Evolutionary conservation across 2,329 filamentous ascomycete species (phyloP), one percentile per base, ranked within the genome.

Genomic region (Fusarium sp.): DNA sequence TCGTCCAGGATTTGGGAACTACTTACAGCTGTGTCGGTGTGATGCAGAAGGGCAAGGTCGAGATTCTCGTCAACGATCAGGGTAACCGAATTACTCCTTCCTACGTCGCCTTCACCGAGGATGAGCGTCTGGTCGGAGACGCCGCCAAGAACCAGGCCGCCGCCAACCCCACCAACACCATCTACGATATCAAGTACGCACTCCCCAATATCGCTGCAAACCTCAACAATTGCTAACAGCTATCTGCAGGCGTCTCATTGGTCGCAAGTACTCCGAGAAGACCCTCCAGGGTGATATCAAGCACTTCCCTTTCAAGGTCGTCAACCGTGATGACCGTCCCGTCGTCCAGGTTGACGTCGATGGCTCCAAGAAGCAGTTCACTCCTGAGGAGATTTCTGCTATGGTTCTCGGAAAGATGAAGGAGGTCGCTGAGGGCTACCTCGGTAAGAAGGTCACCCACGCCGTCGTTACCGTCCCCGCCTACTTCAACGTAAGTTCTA

Each of bases 291-390:
- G 86, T 80, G 96, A 99, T 80, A 88, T 96, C 80, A 98, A 99
- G 92, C 93, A 98, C 87, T 98, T 97, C 89, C 95, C 96, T 78
- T 99, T 95, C 92, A 93, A 93, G 85, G 92, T 99, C 67, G 80
- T 93, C 78, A 88, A 92, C 87, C 94, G 96, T 87, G 89, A 92
- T 82, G 94, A 90, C 80, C 97, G 98, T 87, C 96, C 96, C 71
- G 84, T 90, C 73, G 90, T 99, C 79, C 87, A 92, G 80, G 92
- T 95, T 76, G 82, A 92, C 61, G 89, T 93, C 73, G 80, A 84
- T 79, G 88, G 89, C 60, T 75, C 85, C 68, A 81, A 88, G 75
- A 93, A 91, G 85, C 87, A 85, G 71, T 93, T 94, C 85, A 93
- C 92, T 66, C 91, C 92, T 67, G 92, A 94, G 82, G 92, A 94